Conservation (phyloP, 345 rosid genomes). For the Tarenaya hassleriana region DNA sequence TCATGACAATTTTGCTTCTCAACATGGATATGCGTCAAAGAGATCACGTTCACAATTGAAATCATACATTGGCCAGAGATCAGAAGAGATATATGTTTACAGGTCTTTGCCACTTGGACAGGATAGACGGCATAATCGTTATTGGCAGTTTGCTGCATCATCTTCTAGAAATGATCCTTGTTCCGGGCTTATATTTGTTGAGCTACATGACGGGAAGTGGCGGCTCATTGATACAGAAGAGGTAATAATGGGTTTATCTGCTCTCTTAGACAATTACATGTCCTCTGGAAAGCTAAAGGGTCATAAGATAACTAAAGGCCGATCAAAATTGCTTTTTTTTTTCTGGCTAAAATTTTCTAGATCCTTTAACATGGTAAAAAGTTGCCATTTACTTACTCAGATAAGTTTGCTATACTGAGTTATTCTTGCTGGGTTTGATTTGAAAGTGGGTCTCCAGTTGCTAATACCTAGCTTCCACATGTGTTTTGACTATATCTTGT, state of each 20-base stretch:
- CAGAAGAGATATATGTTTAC: conserved; percentile 90
- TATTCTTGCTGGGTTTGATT: too few relatives aligned
- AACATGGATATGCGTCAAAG: conserved; percentile 69
- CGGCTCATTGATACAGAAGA: conserved; percentile 82
- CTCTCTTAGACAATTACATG: background rate
- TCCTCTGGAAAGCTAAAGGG: too few relatives aligned
- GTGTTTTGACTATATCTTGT: conserved; percentile 9
- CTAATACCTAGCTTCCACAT: background rate
- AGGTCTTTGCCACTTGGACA: conserved; percentile 98
- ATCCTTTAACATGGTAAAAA: too few relatives aligned
- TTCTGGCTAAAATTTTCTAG: too few relatives aligned
- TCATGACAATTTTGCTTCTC: conserved; percentile 48
- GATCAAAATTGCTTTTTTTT: too few relatives aligned
- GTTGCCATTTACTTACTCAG: too few relatives aligned
- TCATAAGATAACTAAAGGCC: too few relatives aligned
- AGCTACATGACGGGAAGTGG: conserved; percentile 74
- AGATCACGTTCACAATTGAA: conserved; percentile 81
- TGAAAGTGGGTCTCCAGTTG: too few relatives aligned
- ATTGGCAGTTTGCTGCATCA: conserved; percentile 93
- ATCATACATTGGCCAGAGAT: conserved; percentile 77
- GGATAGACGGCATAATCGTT: conserved; percentile 93
- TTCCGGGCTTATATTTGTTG: conserved; percentile 86
- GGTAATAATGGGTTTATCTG: conserved; percentile 35
- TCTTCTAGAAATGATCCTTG: conserved; percentile 85
- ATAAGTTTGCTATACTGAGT: too few relatives aligned